These are phyloP conservation scores for Ogataea paradorogensis DNA, from an alignment of 805 yeast species.

Conservation along the genomic window DNA sequence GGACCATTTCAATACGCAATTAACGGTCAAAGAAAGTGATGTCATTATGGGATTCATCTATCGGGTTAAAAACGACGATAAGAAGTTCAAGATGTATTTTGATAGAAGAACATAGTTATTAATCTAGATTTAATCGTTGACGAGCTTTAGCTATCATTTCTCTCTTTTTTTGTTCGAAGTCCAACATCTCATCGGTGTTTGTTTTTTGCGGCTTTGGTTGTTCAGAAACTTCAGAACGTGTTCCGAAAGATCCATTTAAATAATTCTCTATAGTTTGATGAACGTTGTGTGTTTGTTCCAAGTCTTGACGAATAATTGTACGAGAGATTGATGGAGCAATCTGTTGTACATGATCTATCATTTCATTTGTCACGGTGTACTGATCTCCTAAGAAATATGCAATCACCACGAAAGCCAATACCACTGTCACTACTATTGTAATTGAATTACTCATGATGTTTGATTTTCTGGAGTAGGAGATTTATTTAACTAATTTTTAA, in stretches of 20 bases:
- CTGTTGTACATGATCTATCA: conserved; percentile 84
- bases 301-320: conserved; percentile 70
- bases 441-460: conserved; percentile 39
- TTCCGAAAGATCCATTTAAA: conserved; percentile 36
- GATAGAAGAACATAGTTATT: conserved; percentile 23
- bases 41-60: conserved; percentile 85
- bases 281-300: conserved; percentile 75
- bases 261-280: conserved; percentile 75
- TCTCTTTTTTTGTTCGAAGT: conserved; percentile 46
- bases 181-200: conserved; percentile 37
- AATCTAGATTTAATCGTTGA: conserved; percentile 34
- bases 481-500: background rate
- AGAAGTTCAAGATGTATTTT: conserved; percentile 39
- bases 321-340: conserved; percentile 71
- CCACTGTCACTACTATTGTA: conserved; percentile 45
- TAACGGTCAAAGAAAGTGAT: conserved; percentile 74
- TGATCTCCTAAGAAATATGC: conserved; percentile 45
- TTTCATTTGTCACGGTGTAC: conserved; percentile 50
- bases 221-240: background rate
- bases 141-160: conserved; percentile 64
- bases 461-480: conserved; percentile 3
- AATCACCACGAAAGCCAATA: conserved; percentile 55
- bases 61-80: conserved; percentile 67
- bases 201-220: background rate
- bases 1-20: conserved; percentile 55